Percentiles rank a stretch among this genome's conserved stretches.
These are phyloP conservation scores for Fusarium bactridioides DNA, from an alignment of 2,329 filamentous ascomycete species.

Conservation along the genomic window DNA sequence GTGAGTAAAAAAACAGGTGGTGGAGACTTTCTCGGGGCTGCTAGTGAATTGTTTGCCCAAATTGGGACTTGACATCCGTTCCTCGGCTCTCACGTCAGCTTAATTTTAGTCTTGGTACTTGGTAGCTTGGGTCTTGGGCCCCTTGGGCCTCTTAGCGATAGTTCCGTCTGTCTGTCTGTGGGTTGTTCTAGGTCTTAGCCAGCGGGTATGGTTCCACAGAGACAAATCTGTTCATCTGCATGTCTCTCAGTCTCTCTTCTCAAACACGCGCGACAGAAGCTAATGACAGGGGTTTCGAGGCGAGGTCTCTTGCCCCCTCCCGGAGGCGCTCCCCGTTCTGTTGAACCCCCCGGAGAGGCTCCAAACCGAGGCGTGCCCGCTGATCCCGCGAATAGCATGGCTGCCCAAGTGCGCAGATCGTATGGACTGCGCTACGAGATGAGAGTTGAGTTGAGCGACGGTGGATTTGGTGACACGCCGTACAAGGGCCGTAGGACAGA, in stretches of 20 bases:
- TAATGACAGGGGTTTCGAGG: conserved; percentile 2
- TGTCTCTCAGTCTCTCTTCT: neutral
- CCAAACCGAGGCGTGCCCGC: conserved; percentile 12
- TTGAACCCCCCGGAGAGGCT: neutral
- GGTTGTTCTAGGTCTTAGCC: neutral
- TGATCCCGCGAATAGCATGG: conserved; percentile 12
- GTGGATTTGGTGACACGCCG: conserved; percentile 22
- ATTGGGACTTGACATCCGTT: conserved; percentile 6
- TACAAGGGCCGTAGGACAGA: conserved; percentile 5
- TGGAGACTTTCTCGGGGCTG: conserved; percentile 10
- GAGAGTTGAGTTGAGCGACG: neutral
- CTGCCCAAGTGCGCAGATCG: conserved; percentile 10
- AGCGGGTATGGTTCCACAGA: neutral
- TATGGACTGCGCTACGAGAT: neutral
- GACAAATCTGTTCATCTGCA: neutral
- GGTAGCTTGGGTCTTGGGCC: neutral
- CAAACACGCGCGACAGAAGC: neutral
- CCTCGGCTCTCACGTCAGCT: conserved; percentile 1
- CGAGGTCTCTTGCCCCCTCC: neutral
- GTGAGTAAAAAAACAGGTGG: neutral
- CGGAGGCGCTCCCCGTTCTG: conserved; percentile 2
- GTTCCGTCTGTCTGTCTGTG: neutral
- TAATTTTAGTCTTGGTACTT: neutral
- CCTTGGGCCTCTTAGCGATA: neutral
- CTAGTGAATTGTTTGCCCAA: conserved; percentile 1